Base-by-base conservation (phyloP, 83 land plant species). In the Isoetes engelmannii region DNA sequence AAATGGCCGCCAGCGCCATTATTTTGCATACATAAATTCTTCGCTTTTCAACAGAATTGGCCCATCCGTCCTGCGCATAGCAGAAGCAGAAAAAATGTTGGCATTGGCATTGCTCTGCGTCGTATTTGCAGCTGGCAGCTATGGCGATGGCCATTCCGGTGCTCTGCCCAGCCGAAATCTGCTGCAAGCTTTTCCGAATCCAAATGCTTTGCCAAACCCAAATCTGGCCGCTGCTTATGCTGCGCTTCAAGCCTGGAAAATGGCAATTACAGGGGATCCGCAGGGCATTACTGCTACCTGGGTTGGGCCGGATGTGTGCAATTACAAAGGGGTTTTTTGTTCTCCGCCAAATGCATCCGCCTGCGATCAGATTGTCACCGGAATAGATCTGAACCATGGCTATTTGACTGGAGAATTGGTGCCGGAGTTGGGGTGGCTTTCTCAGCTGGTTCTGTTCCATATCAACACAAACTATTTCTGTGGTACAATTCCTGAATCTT, bases 211-310 rank as follows among this genome's bases (percentile, higher is more conserved):
- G n/a, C n/a, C n/a, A n/a, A n/a, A n/a, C n/a, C n/a, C n/a, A n/a
- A n/a, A n/a, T n/a, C 79, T 85, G 21, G 21, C 18, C 12, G 68
- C 71, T 4, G 89, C 92, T 5, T 89, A 60, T 71, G 63, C 71
- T 6, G 92, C 87, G 4, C 75, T 89, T 42, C 92, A 89, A 46
- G 85, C 85, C 1, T 89, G 92, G 92, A 89, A 89, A 73, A 61
- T 74, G 58, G 77, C 77, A 69, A 86, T 89, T 44, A 74, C 73
- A 15, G 84, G 77, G 13, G 96, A 87, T 48, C 91, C 91, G 4
- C 19, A 12, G 5, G 79, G 79, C 20, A 17, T 75, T 15, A 87
- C 91, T 20, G 70, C 6, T 5, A 78, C 75, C 42, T 87, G 91
- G 91, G 79, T 82, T 37, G 91, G 91, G 20, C 65, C 80, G 46